A percentile compares a stretch with the other conserved stretches of the same genome.
These are phyloP conservation scores for Amanita pallidorosea DNA, from an alignment of 768 basidiomycete genomes.

Conservation along the genomic window DNA sequence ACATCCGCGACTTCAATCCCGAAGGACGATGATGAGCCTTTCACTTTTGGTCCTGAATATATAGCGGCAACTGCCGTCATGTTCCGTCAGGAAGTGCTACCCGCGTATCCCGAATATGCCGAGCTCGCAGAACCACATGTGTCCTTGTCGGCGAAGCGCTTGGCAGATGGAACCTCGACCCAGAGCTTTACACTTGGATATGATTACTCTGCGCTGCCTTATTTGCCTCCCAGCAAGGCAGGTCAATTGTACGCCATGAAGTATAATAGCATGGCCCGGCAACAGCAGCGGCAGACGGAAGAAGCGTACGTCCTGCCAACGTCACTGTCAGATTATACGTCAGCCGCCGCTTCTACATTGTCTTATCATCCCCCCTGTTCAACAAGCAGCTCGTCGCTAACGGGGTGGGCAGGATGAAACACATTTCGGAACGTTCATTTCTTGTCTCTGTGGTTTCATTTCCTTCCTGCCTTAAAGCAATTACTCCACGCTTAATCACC, in stretches of 20 bases:
- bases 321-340: background rate
- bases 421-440: background rate
- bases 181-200: background rate
- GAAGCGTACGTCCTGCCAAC: background rate
- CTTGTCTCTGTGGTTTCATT: background rate
- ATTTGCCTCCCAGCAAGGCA: conserved; percentile 8
- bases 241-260: conserved; percentile 16
- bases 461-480: background rate
- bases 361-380: conserved; percentile 12
- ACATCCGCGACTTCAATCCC: conserved; percentile 8
- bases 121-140: background rate
- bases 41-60: conserved; percentile 24
- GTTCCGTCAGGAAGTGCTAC: conserved; percentile 23
- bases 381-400: conserved; percentile 28
- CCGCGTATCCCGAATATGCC: conserved; percentile 21
- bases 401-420: conserved; percentile 35
- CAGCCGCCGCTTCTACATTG: background rate
- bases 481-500: background rate
- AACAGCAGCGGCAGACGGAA: background rate
- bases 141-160: background rate
- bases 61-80: conserved; percentile 22
- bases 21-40: conserved; percentile 24
- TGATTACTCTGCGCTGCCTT: conserved; percentile 2
- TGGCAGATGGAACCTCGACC: background rate
- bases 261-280: conserved; percentile 4